Base-by-base conservation (phyloP, 345 rosid species). In the Garcia nutans region DNA sequence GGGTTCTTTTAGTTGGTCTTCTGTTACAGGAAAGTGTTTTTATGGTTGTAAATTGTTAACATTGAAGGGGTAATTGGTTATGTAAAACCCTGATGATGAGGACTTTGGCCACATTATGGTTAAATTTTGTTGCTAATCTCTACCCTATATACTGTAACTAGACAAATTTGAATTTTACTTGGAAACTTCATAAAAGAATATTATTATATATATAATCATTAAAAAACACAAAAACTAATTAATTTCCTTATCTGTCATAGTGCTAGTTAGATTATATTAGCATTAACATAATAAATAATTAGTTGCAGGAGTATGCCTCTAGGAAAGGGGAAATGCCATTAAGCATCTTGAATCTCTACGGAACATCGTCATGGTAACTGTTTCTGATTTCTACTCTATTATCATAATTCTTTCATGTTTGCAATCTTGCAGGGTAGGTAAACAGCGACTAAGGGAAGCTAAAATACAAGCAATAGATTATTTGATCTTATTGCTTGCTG, bases 401-500 rank as follows among this genome's bases (percentile, higher is more conserved):
- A 59, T 47, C 26, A 37, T 42, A 23, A 59, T 54, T 69, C 2
- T 28, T 28, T 73, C 70, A 70, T 63, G 57, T 62, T 80, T 37
- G 19, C 55, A 71, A 74, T 74, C 62, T 83, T 82, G 76, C 93
- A 96, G 99, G 92, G 81, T 92, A 62, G 79, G 83, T 47, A 96
- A 93, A 79, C 99, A 96, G 71, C 84, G 98, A 63, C 83, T 96
- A 71, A 85, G 95, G 84, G 97, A 93, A 77, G 89, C 98, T 65
- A 85, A 86, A 65, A 74, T 85, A 71, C 96, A 92, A 84, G 96
- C 97, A 28, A 84, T 87, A 2, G 99, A 93, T 84, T 96, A 84
- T 73, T 77, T 96, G 74, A 96, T 96, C 76, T 84, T 96, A 73
- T 82, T 96, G 76, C 97, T 96, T 63, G 99, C 98, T 58, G 99